These are phyloP conservation scores for Torulaspora pretoriensis DNA, from an alignment of 1,139 yeast species.

Conservation along the genomic window DNA sequence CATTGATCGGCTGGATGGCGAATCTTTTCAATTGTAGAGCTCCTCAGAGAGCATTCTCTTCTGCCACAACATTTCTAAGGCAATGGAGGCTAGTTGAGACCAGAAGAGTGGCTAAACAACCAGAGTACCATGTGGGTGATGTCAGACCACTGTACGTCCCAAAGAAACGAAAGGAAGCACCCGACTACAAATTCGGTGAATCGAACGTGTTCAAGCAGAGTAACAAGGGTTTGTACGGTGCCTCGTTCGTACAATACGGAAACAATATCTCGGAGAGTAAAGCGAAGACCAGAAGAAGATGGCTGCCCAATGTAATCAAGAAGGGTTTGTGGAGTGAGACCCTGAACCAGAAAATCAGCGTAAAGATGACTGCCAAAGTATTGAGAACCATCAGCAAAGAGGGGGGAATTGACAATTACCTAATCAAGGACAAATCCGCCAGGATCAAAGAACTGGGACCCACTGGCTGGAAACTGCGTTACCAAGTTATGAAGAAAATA, in stretches of 20 bases:
- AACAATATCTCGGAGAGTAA: conserved; percentile 73
- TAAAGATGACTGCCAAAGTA: conserved; percentile 75
- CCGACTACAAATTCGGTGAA: conserved; percentile 81
- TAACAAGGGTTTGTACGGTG: conserved; percentile 86
- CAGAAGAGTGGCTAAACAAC: conserved; percentile 39
- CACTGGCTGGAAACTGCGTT: conserved; percentile 84
- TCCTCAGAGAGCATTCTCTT: conserved; percentile 20
- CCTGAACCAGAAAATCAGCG: conserved; percentile 49
- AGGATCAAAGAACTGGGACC: conserved; percentile 90
- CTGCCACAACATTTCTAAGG: conserved; percentile 24
- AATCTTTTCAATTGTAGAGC: conserved; percentile 2
- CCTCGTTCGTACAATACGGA: conserved; percentile 74
- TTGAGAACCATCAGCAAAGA: conserved; percentile 82
- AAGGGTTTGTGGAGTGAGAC: conserved; percentile 82
- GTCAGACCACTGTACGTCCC: conserved; percentile 48
- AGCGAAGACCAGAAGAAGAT: conserved; percentile 70
- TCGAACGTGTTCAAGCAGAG: conserved; percentile 75
- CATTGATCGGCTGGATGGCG: conserved; percentile 2
- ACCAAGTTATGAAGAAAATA: conserved; percentile 51
- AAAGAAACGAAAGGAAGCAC: conserved; percentile 47
- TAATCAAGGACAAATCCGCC: conserved; percentile 81
- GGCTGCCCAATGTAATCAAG: conserved; percentile 76
- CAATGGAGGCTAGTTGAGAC: conserved; percentile 42
- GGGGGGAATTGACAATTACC: conserved; percentile 88
- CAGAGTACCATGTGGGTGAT: conserved; percentile 44